These are phyloP conservation scores for Striga hermonthica DNA, from an alignment of 305 asterid species.

Conservation along the genomic window DNA sequence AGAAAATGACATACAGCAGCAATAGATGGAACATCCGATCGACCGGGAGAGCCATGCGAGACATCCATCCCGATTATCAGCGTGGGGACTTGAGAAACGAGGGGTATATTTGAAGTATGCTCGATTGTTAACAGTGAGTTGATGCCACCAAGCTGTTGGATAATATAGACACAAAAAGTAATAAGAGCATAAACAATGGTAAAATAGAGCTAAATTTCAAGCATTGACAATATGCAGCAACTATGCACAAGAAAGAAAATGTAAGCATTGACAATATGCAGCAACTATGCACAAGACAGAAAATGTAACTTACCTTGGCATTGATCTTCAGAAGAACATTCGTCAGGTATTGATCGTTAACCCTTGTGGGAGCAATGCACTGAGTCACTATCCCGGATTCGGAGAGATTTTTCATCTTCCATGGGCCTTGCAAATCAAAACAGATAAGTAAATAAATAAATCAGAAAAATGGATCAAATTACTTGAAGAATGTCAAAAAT, in stretches of 20 bases:
- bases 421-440: slow-evolving; percentile 51
- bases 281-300: slow-evolving; percentile 1
- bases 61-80: slow-evolving; percentile 85
- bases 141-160: slow-evolving; percentile 66
- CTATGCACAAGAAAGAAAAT: too few species aligned
- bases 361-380: slow-evolving; percentile 55
- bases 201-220: not conserved
- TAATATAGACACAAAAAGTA: not conserved
- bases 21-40: slow-evolving; percentile 63
- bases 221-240: not conserved
- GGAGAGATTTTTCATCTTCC: slow-evolving; percentile 60
- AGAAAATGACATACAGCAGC: slow-evolving; percentile 52
- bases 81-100: slow-evolving; percentile 53
- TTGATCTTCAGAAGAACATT: slow-evolving; percentile 66
- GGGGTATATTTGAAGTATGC: slow-evolving; percentile 35
- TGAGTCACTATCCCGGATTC: slow-evolving; percentile 60
- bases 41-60: slow-evolving; percentile 82
- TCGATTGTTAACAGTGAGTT: slow-evolving; percentile 57
- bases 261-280: too few species aligned
- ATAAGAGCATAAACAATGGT: not conserved
- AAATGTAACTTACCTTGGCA: slow-evolving; percentile 49
- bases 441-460: not conserved
- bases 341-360: slow-evolving; percentile 71
- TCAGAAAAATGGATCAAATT: not conserved
- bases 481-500: not conserved